Conservation (phyloP, 2,329 filamentous ascomycete species). For the Exophiala spinifera region DNA sequence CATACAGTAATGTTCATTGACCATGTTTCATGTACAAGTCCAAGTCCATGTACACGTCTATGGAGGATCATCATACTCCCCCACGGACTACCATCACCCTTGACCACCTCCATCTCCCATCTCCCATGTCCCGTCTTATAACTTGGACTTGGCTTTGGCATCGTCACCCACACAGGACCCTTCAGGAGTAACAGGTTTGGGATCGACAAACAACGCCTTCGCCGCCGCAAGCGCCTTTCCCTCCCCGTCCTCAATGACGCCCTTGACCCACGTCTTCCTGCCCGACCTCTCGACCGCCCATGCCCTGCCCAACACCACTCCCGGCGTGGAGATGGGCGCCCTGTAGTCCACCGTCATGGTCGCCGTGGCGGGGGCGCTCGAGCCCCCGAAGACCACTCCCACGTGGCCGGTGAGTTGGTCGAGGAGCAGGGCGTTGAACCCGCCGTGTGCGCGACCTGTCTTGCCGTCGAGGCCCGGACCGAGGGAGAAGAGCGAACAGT, state of each 20-base stretch:
- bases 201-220: constrained; percentile 19
- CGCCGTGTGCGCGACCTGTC: constrained; percentile 19
- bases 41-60: too few species aligned
- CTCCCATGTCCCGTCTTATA: too few species aligned
- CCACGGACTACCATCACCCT: too few species aligned
- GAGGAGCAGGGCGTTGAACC: constrained; percentile 19
- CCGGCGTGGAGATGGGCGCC: constrained; percentile 20
- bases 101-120: too few species aligned
- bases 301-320: constrained; percentile 13
- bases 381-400: too few species aligned
- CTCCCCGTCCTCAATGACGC: constrained; percentile 12
- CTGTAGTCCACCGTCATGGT: constrained; percentile 24
- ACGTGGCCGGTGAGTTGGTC: constrained; percentile 24
- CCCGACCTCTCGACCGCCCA: constrained; percentile 18
- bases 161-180: too few species aligned
- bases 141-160: too few species aligned
- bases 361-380: constrained; percentile 17
- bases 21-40: too few species aligned
- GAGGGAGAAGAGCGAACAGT: constrained; percentile 16
- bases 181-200: too few species aligned
- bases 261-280: constrained; percentile 21
- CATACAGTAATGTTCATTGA: too few species aligned
- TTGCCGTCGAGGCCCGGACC: constrained; percentile 19
- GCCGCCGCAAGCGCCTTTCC: constrained; percentile 14
- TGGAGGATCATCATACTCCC: too few species aligned